Evolutionary conservation across 495 filamentous ascomycete genomes (phyloP).

Genomic region (Halenospora varia): DNA sequence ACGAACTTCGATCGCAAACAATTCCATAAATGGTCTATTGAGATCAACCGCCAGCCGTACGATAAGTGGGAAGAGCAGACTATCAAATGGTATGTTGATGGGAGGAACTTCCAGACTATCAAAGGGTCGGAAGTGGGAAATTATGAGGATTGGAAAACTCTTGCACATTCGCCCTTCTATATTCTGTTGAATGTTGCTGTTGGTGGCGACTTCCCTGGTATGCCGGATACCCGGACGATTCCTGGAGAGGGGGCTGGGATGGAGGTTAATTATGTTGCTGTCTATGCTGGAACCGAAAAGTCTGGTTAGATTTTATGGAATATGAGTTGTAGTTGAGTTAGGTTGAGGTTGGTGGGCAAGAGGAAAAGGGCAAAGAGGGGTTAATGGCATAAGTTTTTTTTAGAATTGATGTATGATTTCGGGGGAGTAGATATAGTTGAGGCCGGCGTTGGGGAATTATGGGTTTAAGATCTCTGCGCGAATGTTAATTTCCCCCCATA

Average conservation of each 20-base stretch:
- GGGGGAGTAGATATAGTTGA: too few relatives aligned
- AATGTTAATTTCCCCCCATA: too few relatives aligned
- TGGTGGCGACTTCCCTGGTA: slow-evolving; percentile 33
- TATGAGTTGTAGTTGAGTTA: background rate
- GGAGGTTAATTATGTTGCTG: slow-evolving; percentile 2
- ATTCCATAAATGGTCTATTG: background rate
- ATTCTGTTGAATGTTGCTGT: slow-evolving; percentile 47
- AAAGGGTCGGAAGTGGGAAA: slow-evolving; percentile 31
- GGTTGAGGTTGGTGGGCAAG: background rate
- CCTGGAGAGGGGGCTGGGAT: background rate
- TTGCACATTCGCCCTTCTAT: slow-evolving; percentile 33
- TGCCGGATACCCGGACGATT: background rate
- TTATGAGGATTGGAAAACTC: slow-evolving; percentile 32
- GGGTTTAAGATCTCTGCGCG: too few relatives aligned
- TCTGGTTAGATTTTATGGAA: background rate
- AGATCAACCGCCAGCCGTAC: background rate
- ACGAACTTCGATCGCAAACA: background rate
- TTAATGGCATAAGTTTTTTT: too few relatives aligned
- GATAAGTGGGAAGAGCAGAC: slow-evolving; percentile 33
- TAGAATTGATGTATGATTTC: too few relatives aligned
- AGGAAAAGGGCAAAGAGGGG: too few relatives aligned
- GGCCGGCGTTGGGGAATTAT: too few relatives aligned
- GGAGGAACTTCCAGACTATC: slow-evolving; percentile 34
- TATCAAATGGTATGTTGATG: slow-evolving; percentile 42
- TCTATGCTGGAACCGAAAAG: background rate